A percentile compares a stretch with the other conserved stretches of the same genome.
Evolutionary conservation across 2,329 filamentous ascomycete species (phyloP).

Genomic region (Talaromyces sp.): DNA sequence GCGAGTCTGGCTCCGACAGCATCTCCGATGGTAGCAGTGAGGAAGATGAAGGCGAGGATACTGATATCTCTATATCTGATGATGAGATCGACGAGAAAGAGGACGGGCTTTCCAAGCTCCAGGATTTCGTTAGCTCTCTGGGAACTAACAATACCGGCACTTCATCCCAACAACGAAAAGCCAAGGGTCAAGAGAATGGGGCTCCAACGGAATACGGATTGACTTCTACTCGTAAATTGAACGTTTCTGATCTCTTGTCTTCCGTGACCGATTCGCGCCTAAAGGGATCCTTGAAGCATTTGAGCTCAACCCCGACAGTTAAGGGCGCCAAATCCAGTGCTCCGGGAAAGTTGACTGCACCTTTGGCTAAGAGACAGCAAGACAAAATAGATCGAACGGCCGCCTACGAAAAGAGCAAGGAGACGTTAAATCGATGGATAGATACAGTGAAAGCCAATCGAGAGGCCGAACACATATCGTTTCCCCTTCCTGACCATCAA

Average conservation of each 20-base stretch:
- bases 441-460: conserved; percentile 95
- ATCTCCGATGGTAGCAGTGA: conserved; percentile 35
- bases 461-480: conserved; percentile 82
- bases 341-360: conserved; percentile 72
- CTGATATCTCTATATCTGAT: conserved; percentile 49
- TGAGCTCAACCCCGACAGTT: conserved; percentile 43
- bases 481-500: conserved; percentile 74
- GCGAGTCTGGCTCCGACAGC: conserved; percentile 15
- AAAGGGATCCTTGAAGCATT: conserved; percentile 74
- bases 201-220: conserved; percentile 60
- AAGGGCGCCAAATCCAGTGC: conserved; percentile 54
- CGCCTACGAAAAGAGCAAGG: conserved; percentile 86
- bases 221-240: conserved; percentile 64
- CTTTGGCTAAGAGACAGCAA: conserved; percentile 80
- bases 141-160: conserved; percentile 39
- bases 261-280: conserved; percentile 70
- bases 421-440: conserved; percentile 85
- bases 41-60: conserved; percentile 47
- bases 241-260: conserved; percentile 70
- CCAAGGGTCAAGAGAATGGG: conserved; percentile 57
- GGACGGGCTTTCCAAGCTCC: conserved; percentile 60
- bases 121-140: conserved; percentile 67
- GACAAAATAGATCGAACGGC: conserved; percentile 75
- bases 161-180: conserved; percentile 31
- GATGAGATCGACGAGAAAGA: conserved; percentile 48